A percentile compares a stretch with the other conserved stretches of the same genome.
Evolutionary conservation across 2,329 filamentous ascomycete genomes (phyloP).

Genomic region (Botrytis hyacinthi): DNA sequence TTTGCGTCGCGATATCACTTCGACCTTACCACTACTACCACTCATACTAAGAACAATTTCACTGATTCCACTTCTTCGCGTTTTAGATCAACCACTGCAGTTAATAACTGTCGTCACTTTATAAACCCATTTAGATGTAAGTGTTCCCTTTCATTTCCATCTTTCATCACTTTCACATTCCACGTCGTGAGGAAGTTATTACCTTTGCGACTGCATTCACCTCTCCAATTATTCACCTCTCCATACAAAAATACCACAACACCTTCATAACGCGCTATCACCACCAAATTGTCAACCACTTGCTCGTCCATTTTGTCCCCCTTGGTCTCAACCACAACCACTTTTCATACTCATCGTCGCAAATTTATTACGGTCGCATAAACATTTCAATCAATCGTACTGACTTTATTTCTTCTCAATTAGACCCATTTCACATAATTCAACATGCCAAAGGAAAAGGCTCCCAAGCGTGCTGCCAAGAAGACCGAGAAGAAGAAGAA

Average conservation of each 20-base stretch:
- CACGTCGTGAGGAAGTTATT: constrained; percentile 26
- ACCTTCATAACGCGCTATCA: constrained; percentile 19
- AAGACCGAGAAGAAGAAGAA: constrained; percentile 70
- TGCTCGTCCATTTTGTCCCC: neutral
- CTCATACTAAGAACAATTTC: neutral
- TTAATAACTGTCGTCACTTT: constrained; percentile 15
- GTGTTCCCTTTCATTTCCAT: constrained; percentile 22
- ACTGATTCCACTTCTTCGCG: constrained; percentile 26
- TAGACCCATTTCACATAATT: constrained; percentile 25
- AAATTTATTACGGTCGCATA: constrained; percentile 23
- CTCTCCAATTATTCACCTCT: constrained; percentile 14
- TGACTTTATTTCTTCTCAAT: constrained; percentile 28
- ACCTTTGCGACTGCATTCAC: constrained; percentile 31
- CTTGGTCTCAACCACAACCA: constrained; percentile 22
- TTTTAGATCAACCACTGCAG: constrained; percentile 28
- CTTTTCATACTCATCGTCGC: constrained; percentile 19
- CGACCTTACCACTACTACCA: neutral
- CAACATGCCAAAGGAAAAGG: constrained; percentile 69
- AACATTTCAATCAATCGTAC: constrained; percentile 17
- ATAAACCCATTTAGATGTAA: constrained; percentile 27
- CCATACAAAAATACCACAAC: constrained; percentile 18
- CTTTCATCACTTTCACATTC: constrained; percentile 24
- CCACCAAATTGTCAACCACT: neutral
- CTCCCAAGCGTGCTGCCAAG: constrained; percentile 60
- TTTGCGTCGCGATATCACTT: constrained; percentile 6